Base-by-base conservation (phyloP, 495 filamentous ascomycete genomes). In the Ramalina intermedia region DNA sequence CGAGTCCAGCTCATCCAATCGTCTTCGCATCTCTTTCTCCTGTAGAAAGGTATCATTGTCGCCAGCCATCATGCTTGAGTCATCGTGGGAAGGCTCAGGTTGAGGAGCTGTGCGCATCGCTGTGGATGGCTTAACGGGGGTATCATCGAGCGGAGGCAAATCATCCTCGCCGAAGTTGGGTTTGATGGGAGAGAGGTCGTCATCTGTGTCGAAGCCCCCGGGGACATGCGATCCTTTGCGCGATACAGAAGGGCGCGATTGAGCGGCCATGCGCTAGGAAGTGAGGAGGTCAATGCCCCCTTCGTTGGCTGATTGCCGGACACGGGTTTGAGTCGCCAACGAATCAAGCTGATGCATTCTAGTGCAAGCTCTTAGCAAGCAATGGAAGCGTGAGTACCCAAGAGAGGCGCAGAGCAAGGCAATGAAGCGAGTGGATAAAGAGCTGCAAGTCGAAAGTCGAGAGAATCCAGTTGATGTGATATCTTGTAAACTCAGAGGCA, bases 1-100 rank as follows among this genome's bases (percentile, higher is more conserved):
- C 7, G 87, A 93, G 61, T 95, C 88, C 50, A 91, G 76, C 58
- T 94, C 87, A 68, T 85, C 81, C 49, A 94, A 60, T 60, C 84
- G 82, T 48, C 69, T 69, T 45, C 72, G 69, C 76, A 85, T 83
- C 53, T 81, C 79, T 29, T 65, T 69, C 61, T 85, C 81, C 56
- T 81, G 74, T 39, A 82, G 58, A 9, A 69, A 58, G 1, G 71
- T 75, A 50, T 73, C 66, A 24, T 71, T 70, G 24, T 68, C 67
- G 41, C 43, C 58, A 41, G 61, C 61, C 35, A 67, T 65, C 38
- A 60, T 59, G 44, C 46, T 58, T 35, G 42, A 48, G 26, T 61
- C 68, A 49, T 68, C 61, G 37, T 70, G 66, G 54, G 58, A 65
- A 23, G 59, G 45, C 23, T 52, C 46, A 14, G 18, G 5, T 4